Base-by-base conservation (phyloP, 805 yeast species). In the Blastobotrys terrestris region DNA sequence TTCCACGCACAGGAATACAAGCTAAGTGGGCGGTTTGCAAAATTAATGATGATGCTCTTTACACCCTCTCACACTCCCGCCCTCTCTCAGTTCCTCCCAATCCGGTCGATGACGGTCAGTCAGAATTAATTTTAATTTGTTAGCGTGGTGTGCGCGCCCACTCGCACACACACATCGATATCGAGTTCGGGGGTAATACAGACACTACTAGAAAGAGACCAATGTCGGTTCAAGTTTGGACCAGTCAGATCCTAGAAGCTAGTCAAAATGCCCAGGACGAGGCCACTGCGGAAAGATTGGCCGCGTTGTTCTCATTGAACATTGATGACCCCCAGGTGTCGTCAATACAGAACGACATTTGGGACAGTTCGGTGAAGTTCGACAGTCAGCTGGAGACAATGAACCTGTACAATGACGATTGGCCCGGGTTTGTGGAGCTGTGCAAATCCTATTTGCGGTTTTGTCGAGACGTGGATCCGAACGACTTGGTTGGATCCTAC, bases 391-490 rank as follows among this genome's bases (percentile, higher is more conserved):
- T 61, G 59, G 55, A 71, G 58, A 43, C 64, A 2, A 49, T 53
- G 52, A 56, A 69, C 51, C 52, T 65, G 11, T 69, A 67, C 16
- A 63, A 65, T 11, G 72, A 71, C 46, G 65, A 70, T 26, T 71
- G 72, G 67, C 67, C 69, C 3, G 78, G 80, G 4, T 79, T 82
- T 55, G 73, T 72, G 44, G 76, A 74, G 46, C 68, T 81, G 59
- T 69, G 77, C 1, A 62, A 63, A 1, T 68, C 80, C 1, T 84
- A 80, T 61, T 61, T 84, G 13, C 61, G 63, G 39, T 71, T 78
- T 50, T 69, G 80, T 53, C 67, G 74, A 42, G 77, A 79, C 53
- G 65, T 81, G 20, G 73, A 81, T 58, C 84, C 87, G 0, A 70
- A 77, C 71, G 74, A 82, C 2, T 52, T 69, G 5, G 63, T 72